Percentiles rank a stretch among this genome's conserved stretches.
Conservation (phyloP, 169 alveolate species). For the Amoebophrya sp. region DNA sequence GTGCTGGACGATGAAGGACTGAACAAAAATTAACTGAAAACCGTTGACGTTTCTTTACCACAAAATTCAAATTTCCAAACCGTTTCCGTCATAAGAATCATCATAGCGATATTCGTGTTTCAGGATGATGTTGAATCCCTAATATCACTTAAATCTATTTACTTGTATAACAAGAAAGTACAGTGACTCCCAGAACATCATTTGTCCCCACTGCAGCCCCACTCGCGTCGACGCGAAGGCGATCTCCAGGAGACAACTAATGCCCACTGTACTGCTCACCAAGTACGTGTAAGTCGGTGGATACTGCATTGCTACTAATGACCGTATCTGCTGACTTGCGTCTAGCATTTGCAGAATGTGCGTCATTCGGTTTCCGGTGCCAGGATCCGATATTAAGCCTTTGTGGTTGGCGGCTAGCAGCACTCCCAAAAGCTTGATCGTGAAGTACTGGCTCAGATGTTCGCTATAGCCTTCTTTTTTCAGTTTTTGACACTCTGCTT, state of each 20-base stretch:
- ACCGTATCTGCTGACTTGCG: neutral
- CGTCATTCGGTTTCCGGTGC: neutral
- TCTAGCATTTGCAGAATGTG: neutral
- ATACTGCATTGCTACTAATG: neutral
- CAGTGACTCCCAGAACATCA: slow-evolving; percentile 3
- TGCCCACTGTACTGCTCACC: neutral
- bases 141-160: too few species aligned
- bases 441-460: neutral
- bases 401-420: neutral
- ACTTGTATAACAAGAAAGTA: too few species aligned
- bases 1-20: too few species aligned
- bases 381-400: neutral
- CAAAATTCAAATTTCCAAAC: too few species aligned
- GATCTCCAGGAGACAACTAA: neutral
- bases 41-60: too few species aligned
- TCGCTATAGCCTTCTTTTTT: neutral
- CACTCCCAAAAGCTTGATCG: neutral
- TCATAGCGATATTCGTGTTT: too few species aligned
- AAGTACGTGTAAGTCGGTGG: slow-evolving; percentile 22
- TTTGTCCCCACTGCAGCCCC: neutral
- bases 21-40: too few species aligned
- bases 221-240: slow-evolving; percentile 6
- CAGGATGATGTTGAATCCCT: too few species aligned
- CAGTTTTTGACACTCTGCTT: neutral
- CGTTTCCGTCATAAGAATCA: too few species aligned